phyloP scores from a whole-genome alignment of 257 asterid genomes.

The Jaltomata sinuosa region DNA sequence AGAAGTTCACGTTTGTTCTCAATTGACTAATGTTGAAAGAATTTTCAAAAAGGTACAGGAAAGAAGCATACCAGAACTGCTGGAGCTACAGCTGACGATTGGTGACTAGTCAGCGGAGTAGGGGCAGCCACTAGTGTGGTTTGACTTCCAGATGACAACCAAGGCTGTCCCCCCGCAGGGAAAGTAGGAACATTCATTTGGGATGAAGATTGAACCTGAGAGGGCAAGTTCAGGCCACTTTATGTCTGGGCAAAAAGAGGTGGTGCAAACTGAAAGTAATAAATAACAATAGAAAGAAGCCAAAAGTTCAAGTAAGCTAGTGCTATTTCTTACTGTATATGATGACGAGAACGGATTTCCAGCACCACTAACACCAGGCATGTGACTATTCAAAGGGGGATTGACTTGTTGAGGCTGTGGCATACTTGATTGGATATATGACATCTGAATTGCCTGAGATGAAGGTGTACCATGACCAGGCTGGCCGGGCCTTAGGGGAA shows the following conservation, averaged over 20 bases:
- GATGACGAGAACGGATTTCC: slow-evolving; percentile 57
- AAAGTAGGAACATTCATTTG: slow-evolving; percentile 51
- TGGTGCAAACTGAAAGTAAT: slow-evolving; percentile 43
- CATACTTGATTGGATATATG: slow-evolving; percentile 47
- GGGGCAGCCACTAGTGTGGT: slow-evolving; percentile 49
- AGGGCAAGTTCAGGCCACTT: slow-evolving; percentile 29
- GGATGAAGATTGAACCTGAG: slow-evolving; percentile 58
- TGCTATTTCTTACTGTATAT: slow-evolving; percentile 45
- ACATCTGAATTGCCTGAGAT: slow-evolving; percentile 22
- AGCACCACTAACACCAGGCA: slow-evolving; percentile 28
- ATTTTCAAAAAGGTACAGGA: not conserved
- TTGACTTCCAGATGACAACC: slow-evolving; percentile 61
- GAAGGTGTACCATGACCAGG: slow-evolving; percentile 45
- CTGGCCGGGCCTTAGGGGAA: slow-evolving; percentile 46
- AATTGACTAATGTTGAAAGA: not conserved
- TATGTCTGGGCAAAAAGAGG: slow-evolving; percentile 56
- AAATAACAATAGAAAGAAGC: slow-evolving; percentile 11
- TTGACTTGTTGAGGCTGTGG: slow-evolving; percentile 49
- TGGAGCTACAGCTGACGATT: slow-evolving; percentile 24
- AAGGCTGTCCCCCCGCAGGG: slow-evolving; percentile 49
- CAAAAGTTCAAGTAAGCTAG: not conserved
- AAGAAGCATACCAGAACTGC: slow-evolving; percentile 26
- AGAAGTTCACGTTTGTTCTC: not conserved
- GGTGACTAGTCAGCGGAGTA: slow-evolving; percentile 43
- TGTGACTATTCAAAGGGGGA: slow-evolving; percentile 21